A percentile compares a stretch with the other conserved stretches of the same genome.
Conservation (phyloP, 108 stramenopile genomes). For the Fistulifera pelliculosa region DNA sequence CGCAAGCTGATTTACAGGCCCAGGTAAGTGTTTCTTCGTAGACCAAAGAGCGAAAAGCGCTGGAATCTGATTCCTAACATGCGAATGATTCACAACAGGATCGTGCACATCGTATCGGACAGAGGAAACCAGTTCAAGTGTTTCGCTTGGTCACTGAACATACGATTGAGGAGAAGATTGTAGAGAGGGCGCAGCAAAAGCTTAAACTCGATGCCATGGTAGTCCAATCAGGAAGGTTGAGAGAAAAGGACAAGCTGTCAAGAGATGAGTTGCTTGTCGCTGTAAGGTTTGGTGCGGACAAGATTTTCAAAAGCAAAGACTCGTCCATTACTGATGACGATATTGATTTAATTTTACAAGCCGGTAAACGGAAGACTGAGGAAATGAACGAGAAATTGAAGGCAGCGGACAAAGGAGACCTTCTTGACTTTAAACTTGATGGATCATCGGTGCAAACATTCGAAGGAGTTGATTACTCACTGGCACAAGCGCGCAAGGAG, state of each 20-base stretch:
- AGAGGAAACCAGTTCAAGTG: conserved; percentile 80
- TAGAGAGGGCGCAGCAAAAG: conserved; percentile 98
- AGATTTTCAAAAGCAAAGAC: conserved; percentile 88
- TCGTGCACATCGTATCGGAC: conserved; percentile 85
- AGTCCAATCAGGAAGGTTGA: conserved; percentile 92
- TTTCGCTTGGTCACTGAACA: conserved; percentile 98
- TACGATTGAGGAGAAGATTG: conserved; percentile 98
- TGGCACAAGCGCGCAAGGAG: conserved; percentile 43
- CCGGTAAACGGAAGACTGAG: conserved; percentile 81
- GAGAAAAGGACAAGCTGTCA: conserved; percentile 82
- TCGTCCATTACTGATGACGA: conserved; percentile 90
- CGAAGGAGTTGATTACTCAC: conserved; percentile 94
- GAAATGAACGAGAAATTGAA: conserved; percentile 91
- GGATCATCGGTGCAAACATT: conserved; percentile 84
- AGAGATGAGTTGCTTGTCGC: conserved; percentile 79
- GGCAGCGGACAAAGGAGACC: conserved; percentile 91
- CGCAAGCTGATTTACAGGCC: conserved; percentile 98
- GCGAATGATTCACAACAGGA: conserved; percentile 30
- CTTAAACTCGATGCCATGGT: conserved; percentile 99
- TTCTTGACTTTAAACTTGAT: conserved; percentile 95
- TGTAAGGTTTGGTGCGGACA: conserved; percentile 97
- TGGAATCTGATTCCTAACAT: not conserved
- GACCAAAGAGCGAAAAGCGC: not conserved
- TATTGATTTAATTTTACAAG: conserved; percentile 85
- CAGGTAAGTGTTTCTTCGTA: conserved; percentile 34